A percentile compares a stretch with the other conserved stretches of the same genome.
Conservation (phyloP, 768 basidiomycete species). For the Pisolithus albus region DNA sequence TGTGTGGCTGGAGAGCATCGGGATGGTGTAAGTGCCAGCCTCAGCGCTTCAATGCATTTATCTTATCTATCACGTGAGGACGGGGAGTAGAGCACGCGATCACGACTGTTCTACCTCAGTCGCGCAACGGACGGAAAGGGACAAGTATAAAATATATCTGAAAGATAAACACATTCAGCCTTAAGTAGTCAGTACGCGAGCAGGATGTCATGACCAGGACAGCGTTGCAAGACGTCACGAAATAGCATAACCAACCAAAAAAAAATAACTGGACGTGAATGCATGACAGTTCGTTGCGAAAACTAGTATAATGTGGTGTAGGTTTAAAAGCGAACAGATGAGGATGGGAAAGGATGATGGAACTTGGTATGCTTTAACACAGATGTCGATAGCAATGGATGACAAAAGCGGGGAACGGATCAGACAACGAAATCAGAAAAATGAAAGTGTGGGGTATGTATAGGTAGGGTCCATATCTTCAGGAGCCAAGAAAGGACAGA, state of each 20-base stretch:
- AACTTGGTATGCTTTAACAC: slow-evolving; percentile 12
- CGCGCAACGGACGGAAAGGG: too few species aligned
- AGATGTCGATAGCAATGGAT: slow-evolving; percentile 30
- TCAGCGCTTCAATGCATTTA: too few species aligned
- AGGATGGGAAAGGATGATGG: neutral
- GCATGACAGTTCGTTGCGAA: slow-evolving; percentile 16
- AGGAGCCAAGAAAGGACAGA: slow-evolving; percentile 5
- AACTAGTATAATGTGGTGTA: neutral
- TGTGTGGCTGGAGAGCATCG: too few species aligned
- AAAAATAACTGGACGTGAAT: slow-evolving; percentile 6
- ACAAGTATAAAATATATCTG: too few species aligned
- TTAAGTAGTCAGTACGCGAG: neutral
- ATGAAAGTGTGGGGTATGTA: slow-evolving; percentile 9
- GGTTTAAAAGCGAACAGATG: slow-evolving; percentile 2
- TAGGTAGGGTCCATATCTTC: slow-evolving; percentile 3
- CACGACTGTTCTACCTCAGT: too few species aligned
- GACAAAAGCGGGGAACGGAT: slow-evolving; percentile 26
- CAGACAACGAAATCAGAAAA: slow-evolving; percentile 24
- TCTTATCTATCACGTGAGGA: too few species aligned
- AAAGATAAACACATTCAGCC: too few species aligned
- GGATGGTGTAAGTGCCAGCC: too few species aligned
- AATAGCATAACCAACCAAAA: slow-evolving; percentile 11
- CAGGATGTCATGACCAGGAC: slow-evolving; percentile 6
- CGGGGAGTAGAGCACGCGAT: too few species aligned
- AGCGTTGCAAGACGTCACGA: slow-evolving; percentile 14